A percentile compares a stretch with the other conserved stretches of the same genome.
Conservation (phyloP, 1,139 yeast species). For the Hyphopichia fennica region DNA sequence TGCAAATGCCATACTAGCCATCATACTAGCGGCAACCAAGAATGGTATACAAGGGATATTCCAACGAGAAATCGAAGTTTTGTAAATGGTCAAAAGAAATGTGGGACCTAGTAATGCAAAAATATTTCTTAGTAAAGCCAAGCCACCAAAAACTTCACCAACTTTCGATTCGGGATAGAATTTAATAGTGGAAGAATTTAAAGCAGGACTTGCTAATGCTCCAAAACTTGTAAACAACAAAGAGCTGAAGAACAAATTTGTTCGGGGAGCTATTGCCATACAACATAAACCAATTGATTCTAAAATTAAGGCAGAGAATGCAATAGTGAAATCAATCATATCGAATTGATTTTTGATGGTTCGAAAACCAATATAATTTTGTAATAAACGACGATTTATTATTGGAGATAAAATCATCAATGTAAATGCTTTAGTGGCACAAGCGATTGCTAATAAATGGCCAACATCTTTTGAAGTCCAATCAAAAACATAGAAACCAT, state of each 20-base stretch:
- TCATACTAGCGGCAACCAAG: conserved; percentile 8
- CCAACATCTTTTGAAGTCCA: conserved; percentile 67
- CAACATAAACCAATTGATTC: conserved; percentile 46
- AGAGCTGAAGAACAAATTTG: conserved; percentile 18
- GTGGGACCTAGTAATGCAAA: conserved; percentile 21
- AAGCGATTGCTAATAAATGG: conserved; percentile 53
- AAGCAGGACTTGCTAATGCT: conserved; percentile 34
- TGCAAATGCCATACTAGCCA: conserved; percentile 7
- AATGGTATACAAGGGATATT: conserved; percentile 19
- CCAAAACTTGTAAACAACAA: conserved; percentile 48
- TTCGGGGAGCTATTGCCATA: conserved; percentile 16
- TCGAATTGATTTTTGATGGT: conserved; percentile 49
- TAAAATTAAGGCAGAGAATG: conserved; percentile 25
- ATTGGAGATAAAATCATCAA: conserved; percentile 37
- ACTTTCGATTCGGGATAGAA: conserved; percentile 39
- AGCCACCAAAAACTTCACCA: conserved; percentile 43
- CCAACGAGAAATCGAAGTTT: conserved; percentile 10
- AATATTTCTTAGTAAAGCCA: conserved; percentile 30
- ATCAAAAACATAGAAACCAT: conserved; percentile 55
- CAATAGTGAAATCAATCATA: conserved; percentile 49
- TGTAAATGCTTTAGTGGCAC: conserved; percentile 41
- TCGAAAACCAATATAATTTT: conserved; percentile 26
- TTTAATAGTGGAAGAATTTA: conserved; percentile 36
- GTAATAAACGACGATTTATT: conserved; percentile 27
- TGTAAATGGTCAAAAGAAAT: conserved; percentile 23